A percentile compares a stretch with the other conserved stretches of the same genome.
phyloP scores from a whole-genome alignment of 805 yeast genomes.

The Candida railenensis region DNA sequence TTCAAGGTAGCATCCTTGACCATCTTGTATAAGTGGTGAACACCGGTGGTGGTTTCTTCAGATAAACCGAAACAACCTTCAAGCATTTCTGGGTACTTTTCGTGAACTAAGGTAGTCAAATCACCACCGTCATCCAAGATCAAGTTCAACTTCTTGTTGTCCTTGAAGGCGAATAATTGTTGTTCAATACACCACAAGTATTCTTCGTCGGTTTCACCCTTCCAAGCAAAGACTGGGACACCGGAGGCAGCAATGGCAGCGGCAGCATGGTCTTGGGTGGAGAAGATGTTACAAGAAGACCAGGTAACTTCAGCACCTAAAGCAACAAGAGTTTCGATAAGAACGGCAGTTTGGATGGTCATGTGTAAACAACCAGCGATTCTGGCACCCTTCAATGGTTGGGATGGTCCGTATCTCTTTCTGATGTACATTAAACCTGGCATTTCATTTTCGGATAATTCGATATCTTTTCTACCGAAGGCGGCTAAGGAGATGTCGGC shows the following conservation, averaged over 20 bases:
- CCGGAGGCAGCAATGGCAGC: slow-evolving; percentile 99
- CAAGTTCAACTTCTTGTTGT: slow-evolving; percentile 89
- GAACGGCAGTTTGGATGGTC: slow-evolving; percentile 99
- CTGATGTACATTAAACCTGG: slow-evolving; percentile 99
- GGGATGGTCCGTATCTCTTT: slow-evolving; percentile 82
- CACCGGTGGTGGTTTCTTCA: slow-evolving; percentile 99
- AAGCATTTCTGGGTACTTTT: slow-evolving; percentile 97
- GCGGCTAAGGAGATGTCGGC: slow-evolving; percentile 99
- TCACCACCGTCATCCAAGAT: slow-evolving; percentile 99
- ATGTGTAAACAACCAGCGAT: slow-evolving; percentile 99
- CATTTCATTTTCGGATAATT: slow-evolving; percentile 98
- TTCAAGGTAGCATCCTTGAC: slow-evolving; percentile 81
- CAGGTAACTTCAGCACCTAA: slow-evolving; percentile 99
- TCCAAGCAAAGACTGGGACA: slow-evolving; percentile 99
- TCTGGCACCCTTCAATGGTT: slow-evolving; percentile 98
- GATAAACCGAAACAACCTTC: slow-evolving; percentile 92
- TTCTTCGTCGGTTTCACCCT: slow-evolving; percentile 99
- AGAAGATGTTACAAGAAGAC: slow-evolving; percentile 99
- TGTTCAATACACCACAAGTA: slow-evolving; percentile 99
- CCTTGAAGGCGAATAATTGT: slow-evolving; percentile 97
- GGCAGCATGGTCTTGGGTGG: slow-evolving; percentile 99
- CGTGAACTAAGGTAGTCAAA: slow-evolving; percentile 93
- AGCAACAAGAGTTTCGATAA: slow-evolving; percentile 95
- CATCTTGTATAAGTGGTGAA: slow-evolving; percentile 97
- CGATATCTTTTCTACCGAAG: slow-evolving; percentile 99